Conservation (phyloP, 2,329 filamentous ascomycete species). For the Colletotrichum tofieldiae region DNA sequence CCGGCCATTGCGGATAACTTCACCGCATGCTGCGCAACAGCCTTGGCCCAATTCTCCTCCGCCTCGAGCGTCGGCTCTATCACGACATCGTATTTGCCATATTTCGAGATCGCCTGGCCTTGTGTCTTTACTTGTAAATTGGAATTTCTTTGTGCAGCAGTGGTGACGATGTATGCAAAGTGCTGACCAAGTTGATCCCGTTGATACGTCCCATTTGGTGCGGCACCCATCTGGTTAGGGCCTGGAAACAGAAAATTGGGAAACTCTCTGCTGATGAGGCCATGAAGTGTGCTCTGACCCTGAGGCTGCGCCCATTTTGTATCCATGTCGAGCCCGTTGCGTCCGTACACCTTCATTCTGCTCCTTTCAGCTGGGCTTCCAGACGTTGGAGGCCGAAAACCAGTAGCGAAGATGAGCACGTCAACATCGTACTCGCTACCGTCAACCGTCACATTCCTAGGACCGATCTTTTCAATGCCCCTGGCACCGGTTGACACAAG, state of each 20-base stretch:
- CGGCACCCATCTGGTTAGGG: constrained; percentile 24
- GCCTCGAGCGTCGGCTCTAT: constrained; percentile 46
- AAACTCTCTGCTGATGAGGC: constrained; percentile 42
- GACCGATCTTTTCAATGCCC: constrained; percentile 63
- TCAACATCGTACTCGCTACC: constrained; percentile 64
- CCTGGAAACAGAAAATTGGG: constrained; percentile 46
- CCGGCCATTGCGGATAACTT: constrained; percentile 32
- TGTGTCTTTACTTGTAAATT: neutral
- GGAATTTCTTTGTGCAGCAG: neutral
- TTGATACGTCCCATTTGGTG: neutral
- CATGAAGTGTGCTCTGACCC: constrained; percentile 40
- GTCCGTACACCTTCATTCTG: constrained; percentile 36
- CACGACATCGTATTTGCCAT: constrained; percentile 56
- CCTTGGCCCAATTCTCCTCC: constrained; percentile 49
- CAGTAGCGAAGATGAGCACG: constrained; percentile 44
- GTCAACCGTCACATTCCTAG: constrained; percentile 61
- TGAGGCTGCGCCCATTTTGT: constrained; percentile 41
- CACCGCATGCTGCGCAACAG: constrained; percentile 47
- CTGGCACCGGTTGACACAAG: constrained; percentile 72
- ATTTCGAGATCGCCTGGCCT: accelerated
- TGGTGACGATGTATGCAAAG: constrained; percentile 56
- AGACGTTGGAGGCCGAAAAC: constrained; percentile 22
- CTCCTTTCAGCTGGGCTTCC: constrained; percentile 41
- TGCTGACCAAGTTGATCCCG: constrained; percentile 58
- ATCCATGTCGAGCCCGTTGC: constrained; percentile 37